These are phyloP conservation scores for Xanthoconium separans DNA, from an alignment of 1,284 basidiomycete genomes.

Conservation along the genomic window DNA sequence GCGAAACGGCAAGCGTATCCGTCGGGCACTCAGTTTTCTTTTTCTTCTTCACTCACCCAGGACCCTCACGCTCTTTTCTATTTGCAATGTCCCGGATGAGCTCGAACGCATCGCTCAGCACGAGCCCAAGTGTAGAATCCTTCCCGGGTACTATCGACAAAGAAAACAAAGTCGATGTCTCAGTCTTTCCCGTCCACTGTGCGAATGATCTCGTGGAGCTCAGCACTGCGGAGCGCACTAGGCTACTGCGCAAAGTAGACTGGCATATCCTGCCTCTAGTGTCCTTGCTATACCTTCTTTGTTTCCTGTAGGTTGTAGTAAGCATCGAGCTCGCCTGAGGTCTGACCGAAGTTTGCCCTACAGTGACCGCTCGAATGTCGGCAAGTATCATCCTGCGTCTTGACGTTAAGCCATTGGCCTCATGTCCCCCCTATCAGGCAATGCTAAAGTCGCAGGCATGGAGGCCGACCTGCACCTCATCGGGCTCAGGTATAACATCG, in stretches of 20 bases:
- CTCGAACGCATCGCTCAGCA: constrained; percentile 13
- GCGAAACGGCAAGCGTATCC: background rate
- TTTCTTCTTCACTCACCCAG: background rate
- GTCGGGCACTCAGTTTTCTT: background rate
- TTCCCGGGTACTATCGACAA: background rate
- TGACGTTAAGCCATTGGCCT: background rate
- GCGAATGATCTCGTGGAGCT: constrained; percentile 17
- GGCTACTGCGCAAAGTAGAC: constrained; percentile 49
- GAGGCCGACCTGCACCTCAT: constrained; percentile 37
- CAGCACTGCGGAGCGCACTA: constrained; percentile 33
- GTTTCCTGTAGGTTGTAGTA: constrained; percentile 40
- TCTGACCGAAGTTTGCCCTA: background rate
- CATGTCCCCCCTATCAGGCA: constrained; percentile 21
- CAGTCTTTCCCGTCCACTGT: constrained; percentile 23
- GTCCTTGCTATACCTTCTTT: constrained; percentile 59
- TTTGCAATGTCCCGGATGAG: background rate
- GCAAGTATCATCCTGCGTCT: constrained; percentile 13
- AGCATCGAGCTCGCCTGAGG: background rate
- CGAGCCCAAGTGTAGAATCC: constrained; percentile 13
- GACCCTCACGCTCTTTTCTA: constrained; percentile 3
- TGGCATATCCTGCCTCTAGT: constrained; percentile 49
- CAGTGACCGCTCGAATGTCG: constrained; percentile 39
- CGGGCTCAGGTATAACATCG: constrained; percentile 45
- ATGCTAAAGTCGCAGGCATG: constrained; percentile 42
- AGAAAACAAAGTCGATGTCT: constrained; percentile 14